phyloP scores from a whole-genome alignment of 345 rosid species.

The Salix dunnii region DNA sequence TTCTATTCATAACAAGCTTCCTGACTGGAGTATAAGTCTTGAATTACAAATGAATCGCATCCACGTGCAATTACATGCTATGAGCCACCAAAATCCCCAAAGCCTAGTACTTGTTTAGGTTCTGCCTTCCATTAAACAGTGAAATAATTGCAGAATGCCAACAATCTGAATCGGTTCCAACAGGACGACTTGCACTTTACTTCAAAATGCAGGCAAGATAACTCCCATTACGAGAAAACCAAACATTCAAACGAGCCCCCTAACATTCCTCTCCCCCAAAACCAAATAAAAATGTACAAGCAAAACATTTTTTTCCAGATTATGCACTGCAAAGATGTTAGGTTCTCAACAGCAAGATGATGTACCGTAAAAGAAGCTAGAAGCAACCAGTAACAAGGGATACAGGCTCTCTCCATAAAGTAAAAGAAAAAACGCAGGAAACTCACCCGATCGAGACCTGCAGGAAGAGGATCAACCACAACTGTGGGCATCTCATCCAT shows the following conservation, averaged over 20 bases:
- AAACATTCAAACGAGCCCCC: neutral
- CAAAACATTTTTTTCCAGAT: neutral
- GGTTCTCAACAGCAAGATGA: neutral
- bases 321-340: neutral
- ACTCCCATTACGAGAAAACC: neutral
- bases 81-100: neutral
- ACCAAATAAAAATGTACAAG: neutral
- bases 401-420: neutral
- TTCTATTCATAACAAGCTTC: neutral
- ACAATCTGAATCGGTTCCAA: neutral
- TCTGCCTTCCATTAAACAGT: neutral
- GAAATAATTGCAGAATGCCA: neutral
- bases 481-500: slow-evolving; percentile 91
- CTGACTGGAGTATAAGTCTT: neutral
- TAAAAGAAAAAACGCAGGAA: neutral
- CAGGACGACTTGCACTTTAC: neutral
- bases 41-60: neutral
- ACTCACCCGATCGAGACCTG: slow-evolving; percentile 74
- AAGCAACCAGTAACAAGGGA: neutral
- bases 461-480: slow-evolving; percentile 90
- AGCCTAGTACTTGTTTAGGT: neutral
- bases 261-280: neutral
- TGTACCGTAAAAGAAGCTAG: neutral
- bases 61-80: neutral
- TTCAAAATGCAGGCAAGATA: neutral